Base-by-base conservation (phyloP, 2,329 filamentous ascomycete genomes). In the Nemania sp. region DNA sequence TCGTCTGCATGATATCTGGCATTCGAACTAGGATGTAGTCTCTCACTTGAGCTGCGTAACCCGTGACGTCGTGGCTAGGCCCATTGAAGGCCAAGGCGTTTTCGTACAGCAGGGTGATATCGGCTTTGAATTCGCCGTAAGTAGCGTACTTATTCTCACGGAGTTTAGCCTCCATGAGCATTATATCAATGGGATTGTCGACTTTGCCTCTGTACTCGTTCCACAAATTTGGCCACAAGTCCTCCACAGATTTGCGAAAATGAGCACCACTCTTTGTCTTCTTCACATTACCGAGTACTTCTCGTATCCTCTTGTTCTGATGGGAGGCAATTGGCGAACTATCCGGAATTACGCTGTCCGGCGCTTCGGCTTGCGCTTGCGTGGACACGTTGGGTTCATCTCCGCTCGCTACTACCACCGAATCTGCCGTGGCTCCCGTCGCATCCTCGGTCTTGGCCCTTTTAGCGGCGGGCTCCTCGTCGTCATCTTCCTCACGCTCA, bases 61-160 rank as follows among this genome's bases (percentile, higher is more conserved):
- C 75, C 0, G 91, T 88, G 42, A 97, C 84, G 0, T 82, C 75
- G 66, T 97, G 92, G 5, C 82, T 75, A 0, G 81, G 75, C 12
- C 93, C 92, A 68, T 99, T 99, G 80, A 96, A 99, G 0, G 77
- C 75, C 31, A 87, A 69, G 1, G 89, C 85, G 69, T 99, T 99
- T 54, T 85, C 76, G 58, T 93, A 83, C 69, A 99, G 88, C 49
- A 91, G 78, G 26, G 86, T 76, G 46, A 97, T 80, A 64, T 96
- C 91, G 40, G 79, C 77, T 63, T 86, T 84, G 67, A 96, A 87
- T 4, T 84, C 84, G 45, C 86, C 83, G n/a, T 91, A 79, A 5
- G 81, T 84, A 7, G 72, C 66, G 69, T 97, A 97, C 42, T 79
- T 73, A 47, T 82, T 80, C 24, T 83, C 80, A 65, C 90, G 90